phyloP scores from a whole-genome alignment of 352 stramenopile species.

The Globisporangium megalacanthum region DNA sequence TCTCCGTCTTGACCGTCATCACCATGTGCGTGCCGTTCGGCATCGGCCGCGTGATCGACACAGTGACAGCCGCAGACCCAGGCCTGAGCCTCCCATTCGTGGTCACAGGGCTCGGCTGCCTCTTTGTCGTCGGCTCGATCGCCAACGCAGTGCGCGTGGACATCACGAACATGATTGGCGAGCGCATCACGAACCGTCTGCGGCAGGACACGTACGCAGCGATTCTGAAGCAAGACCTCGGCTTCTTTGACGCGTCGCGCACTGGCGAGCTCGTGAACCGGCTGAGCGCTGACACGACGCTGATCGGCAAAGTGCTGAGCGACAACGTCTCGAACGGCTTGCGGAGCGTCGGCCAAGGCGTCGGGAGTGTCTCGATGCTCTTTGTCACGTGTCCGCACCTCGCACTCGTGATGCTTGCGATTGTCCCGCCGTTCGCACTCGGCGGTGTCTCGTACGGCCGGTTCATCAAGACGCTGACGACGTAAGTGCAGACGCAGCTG shows the following conservation, averaged over 20 bases:
- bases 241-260: conserved; percentile 88
- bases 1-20: conserved; percentile 66
- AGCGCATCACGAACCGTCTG: conserved; percentile 76
- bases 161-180: conserved; percentile 83
- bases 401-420: conserved; percentile 84
- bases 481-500: conserved; percentile 87
- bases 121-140: conserved; percentile 57
- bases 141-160: conserved; percentile 72
- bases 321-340: conserved; percentile 82
- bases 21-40: conserved; percentile 76
- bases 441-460: conserved; percentile 82
- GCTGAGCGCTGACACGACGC: conserved; percentile 85
- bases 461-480: conserved; percentile 84
- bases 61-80: conserved; percentile 41
- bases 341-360: conserved; percentile 70
- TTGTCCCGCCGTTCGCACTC: conserved; percentile 90
- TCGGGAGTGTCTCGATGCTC: conserved; percentile 87
- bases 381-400: conserved; percentile 90
- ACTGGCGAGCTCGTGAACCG: conserved; percentile 91
- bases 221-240: conserved; percentile 83
- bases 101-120: conserved; percentile 46
- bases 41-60: conserved; percentile 81
- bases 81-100: conserved; percentile 39
- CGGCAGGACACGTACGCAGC: conserved; percentile 76
- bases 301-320: conserved; percentile 92